Evolutionary conservation across 176 grass and related monocot genomes (phyloP).

Genomic region (Saccharum spontaneum): DNA sequence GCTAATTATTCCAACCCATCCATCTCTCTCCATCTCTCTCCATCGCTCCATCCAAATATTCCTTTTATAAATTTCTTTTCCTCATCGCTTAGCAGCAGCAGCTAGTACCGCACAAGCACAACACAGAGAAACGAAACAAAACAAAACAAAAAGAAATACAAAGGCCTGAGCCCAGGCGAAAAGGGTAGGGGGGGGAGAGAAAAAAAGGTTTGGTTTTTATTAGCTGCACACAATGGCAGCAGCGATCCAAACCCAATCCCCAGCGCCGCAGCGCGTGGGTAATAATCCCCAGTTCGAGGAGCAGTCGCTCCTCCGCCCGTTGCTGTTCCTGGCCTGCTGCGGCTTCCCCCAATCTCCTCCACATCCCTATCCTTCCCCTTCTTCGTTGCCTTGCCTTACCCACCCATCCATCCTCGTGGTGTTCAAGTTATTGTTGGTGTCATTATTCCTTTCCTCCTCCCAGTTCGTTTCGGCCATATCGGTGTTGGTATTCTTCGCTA

Average conservation of each 20-base stretch:
- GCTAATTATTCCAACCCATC: conserved; percentile 30
- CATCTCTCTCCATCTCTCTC: conserved; percentile 15
- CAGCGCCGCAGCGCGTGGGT: conserved; percentile 31
- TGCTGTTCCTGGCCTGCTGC: conserved; percentile 24
- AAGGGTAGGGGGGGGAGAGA: not conserved
- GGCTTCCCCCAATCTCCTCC: conserved; percentile 41
- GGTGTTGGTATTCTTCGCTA: not conserved
- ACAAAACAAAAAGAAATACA: conserved; percentile 25
- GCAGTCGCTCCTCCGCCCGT: not conserved
- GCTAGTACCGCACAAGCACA: not conserved
- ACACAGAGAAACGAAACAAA: not conserved
- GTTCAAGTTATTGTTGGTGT: conserved; percentile 29
- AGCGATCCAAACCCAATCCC: conserved; percentile 71
- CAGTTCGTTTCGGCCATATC: not conserved
- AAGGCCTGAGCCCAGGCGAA: conserved; percentile 30
- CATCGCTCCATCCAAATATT: conserved; percentile 17
- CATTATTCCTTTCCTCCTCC: conserved; percentile 6
- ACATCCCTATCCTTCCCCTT: conserved; percentile 33
- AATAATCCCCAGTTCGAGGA: conserved; percentile 6
- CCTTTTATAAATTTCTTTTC: not conserved
- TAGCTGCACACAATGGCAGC: conserved; percentile 43
- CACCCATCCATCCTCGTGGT: conserved; percentile 26
- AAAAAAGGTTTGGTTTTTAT: conserved; percentile 58
- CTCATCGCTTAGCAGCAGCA: not conserved
- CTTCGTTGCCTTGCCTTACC: not conserved